These are phyloP conservation scores for Apiospora sp. DNA, from an alignment of 2,329 filamentous ascomycete genomes.

Conservation along the genomic window DNA sequence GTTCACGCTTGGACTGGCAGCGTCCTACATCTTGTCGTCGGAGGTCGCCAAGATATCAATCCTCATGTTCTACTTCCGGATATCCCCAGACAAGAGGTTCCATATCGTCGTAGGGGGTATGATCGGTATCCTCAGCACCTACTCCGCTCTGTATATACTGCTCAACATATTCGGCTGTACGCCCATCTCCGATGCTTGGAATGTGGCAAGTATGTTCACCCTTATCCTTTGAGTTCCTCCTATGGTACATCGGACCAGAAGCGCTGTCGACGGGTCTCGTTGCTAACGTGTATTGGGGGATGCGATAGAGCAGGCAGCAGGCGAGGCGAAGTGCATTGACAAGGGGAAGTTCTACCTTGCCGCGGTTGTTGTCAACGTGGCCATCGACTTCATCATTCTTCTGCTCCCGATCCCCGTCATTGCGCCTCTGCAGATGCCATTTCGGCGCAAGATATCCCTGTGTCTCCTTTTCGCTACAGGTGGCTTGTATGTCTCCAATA, in stretches of 20 bases:
- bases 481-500: constrained; percentile 22
- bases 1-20: background rate
- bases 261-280: background rate
- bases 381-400: constrained; percentile 26
- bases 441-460: constrained; percentile 23
- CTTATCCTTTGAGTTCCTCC: background rate
- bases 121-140: background rate
- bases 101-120: background rate
- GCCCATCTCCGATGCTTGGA: background rate
- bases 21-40: constrained; percentile 1
- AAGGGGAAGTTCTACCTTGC: background rate
- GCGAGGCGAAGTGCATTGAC: background rate
- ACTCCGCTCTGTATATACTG: background rate
- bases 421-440: constrained; percentile 19
- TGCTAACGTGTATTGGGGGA: background rate
- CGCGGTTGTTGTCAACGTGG: constrained; percentile 21
- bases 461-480: constrained; percentile 25
- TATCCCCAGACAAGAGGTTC: background rate
- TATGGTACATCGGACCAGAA: background rate
- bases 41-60: background rate
- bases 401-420: constrained; percentile 24
- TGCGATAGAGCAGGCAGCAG: background rate
- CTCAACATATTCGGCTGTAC: background rate
- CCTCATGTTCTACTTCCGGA: constrained; percentile 4
- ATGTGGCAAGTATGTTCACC: background rate